Base-by-base conservation (phyloP, 345 rosid species). In the Angophora floribunda region DNA sequence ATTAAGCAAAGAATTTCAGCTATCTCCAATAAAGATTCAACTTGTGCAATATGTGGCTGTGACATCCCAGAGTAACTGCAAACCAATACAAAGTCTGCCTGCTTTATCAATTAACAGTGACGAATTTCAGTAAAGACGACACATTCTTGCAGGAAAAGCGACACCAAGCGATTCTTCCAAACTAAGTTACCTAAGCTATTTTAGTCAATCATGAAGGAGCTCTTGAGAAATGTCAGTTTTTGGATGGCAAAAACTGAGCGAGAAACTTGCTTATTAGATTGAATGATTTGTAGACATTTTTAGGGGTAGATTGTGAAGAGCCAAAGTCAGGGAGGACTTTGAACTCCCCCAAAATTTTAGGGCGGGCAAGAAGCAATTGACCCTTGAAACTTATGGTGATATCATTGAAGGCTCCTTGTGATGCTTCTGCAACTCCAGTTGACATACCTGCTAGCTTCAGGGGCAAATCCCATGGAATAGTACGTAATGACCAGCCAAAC, bases 401-500 rank as follows among this genome's bases (percentile, higher is more conserved):
- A 44, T 36, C 49, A 19, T 24, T 41, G 36, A 75, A 41, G 84
- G 49, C 7, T 36, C 82, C 75, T 63, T 75, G 49, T 41, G 82
- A 75, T 19, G 28, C 4, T 41, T 28, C 61, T 13, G 82, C 45
- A 53, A 55, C 32, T 57, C 30, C 26, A 24, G 22, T 55, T 12
- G 41, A 55, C 52, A 88, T 88, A 94, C 99, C 97, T 95, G 96
- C 89, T 90, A 5, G 95, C 90, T 90, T 94, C 96, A 24, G 99
- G 99, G 22, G 99, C 93, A 80, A 93, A 95, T 52, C 99, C 99
- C 1, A 95, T 93, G 6, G 95, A 75, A 90, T 90, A 94, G 89
- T 97, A 98, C 0, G 99, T 95, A 14, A 96, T 88, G 80, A 45
- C 88, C 88, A 93, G 91, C 97, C 98, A 98, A 88, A 94, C 94